Percentiles rank a stretch among this genome's conserved stretches.
Evolutionary conservation across 2,329 filamentous ascomycete species (phyloP).

Genomic region (Fusarium aywerte): DNA sequence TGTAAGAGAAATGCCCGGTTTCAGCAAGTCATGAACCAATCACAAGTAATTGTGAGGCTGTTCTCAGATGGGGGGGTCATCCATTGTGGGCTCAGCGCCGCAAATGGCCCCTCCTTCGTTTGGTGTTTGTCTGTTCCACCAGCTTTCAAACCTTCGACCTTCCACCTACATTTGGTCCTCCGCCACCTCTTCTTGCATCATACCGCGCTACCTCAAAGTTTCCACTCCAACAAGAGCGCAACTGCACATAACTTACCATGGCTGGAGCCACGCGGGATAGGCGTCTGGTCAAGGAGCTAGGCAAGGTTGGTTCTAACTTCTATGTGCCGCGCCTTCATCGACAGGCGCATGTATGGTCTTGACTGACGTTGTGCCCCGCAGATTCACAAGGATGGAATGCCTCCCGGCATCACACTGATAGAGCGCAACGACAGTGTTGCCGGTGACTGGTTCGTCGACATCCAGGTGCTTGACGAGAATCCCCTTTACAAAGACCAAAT

Average conservation of each 20-base stretch:
- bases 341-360: not conserved
- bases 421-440: conserved; percentile 80
- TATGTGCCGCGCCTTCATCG: not conserved
- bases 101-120: conserved; percentile 35
- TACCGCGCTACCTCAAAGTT: not conserved
- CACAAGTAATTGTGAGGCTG: conserved; percentile 12
- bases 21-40: conserved; percentile 12
- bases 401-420: conserved; percentile 80
- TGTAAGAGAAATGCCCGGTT: not conserved
- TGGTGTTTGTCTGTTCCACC: conserved; percentile 28
- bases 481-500: conserved; percentile 84
- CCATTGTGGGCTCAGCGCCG: conserved; percentile 33
- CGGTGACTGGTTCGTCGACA: conserved; percentile 88
- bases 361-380: conserved; percentile 48
- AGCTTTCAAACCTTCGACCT: conserved; percentile 16
- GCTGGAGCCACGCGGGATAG: conserved; percentile 63
- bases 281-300: conserved; percentile 68
- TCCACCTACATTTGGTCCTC: conserved; percentile 23
- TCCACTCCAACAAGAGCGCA: conserved; percentile 1
- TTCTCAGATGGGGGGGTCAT: conserved; percentile 16
- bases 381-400: conserved; percentile 66
- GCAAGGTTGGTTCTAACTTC: conserved; percentile 58
- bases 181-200: conserved; percentile 4
- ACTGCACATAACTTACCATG: conserved; percentile 45
- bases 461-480: conserved; percentile 88